These are phyloP conservation scores for Jaapia argillacea DNA, from an alignment of 768 basidiomycete genomes.

Conservation along the genomic window DNA sequence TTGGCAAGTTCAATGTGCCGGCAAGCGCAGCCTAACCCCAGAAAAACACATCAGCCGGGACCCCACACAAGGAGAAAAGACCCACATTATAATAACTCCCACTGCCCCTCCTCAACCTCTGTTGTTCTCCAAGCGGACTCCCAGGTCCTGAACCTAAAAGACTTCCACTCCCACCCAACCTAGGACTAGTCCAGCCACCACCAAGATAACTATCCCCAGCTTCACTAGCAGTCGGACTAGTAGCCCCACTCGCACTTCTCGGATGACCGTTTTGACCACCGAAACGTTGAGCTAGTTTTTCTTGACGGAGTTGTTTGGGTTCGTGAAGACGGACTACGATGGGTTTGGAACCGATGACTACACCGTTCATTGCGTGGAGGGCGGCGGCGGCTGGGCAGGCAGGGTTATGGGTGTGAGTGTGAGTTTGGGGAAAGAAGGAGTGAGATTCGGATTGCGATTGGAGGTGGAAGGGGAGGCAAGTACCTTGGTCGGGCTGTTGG, in stretches of 20 bases:
- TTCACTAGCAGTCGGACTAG: constrained; percentile 77
- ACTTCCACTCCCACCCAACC: constrained; percentile 37
- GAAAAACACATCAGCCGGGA: constrained; percentile 2
- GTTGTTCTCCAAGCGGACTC: constrained; percentile 43
- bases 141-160: constrained; percentile 44
- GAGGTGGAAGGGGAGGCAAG: constrained; percentile 1
- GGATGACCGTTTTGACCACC: constrained; percentile 69
- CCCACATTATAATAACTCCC: constrained; percentile 82
- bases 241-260: constrained; percentile 72
- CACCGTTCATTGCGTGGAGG: constrained; percentile 75
- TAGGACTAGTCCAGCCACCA: constrained; percentile 69
- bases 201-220: constrained; percentile 70
- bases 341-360: constrained; percentile 59
- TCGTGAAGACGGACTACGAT: constrained; percentile 85
- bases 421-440: background rate
- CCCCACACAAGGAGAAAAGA: constrained; percentile 1
- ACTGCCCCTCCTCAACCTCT: constrained; percentile 66
- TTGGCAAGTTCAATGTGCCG: constrained; percentile 71
- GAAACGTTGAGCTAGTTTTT: constrained; percentile 80
- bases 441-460: background rate
- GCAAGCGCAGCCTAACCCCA: constrained; percentile 60
- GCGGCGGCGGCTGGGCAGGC: constrained; percentile 63
- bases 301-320: constrained; percentile 84
- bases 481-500: constrained; percentile 78
- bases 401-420: too few relatives aligned